Base-by-base conservation (phyloP, 73 alveolate species). In the Paramecium caudatum region DNA sequence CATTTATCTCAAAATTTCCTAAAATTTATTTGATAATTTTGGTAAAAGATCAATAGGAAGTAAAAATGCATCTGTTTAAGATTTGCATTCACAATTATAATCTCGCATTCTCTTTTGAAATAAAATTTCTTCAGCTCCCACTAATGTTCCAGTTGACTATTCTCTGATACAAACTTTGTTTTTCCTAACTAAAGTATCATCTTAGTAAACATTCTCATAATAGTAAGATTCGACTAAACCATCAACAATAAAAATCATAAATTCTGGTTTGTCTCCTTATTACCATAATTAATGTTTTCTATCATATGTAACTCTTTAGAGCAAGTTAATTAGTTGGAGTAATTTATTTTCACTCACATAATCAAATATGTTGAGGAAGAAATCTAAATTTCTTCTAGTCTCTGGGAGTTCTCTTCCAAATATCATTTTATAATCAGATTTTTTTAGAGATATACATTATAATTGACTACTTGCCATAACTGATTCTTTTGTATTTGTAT, bases 221-320 rank as follows among this genome's bases (percentile, higher is more conserved):
- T 55, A 43, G 30, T 55, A 55, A 4, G 80, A 27, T 55, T 55
- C 80, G 30, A 55, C 43, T 1, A 55, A 21, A 55, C 80, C 80
- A 0, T 55, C 80, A 55, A 55, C 30, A 4, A 55, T 17, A 55
- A 55, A 55, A 55, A 55, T 55, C 80, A 55, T 55, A 55, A 7
- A 55, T 55, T 55, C 30, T 55, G 80, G 80, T 55, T 55, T 43
- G 30, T 55, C 80, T 55, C 80, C 80, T 55, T 55, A 27, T 55
- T 55, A 27, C 80, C 80, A 55, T 55, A 55, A 55, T 23, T 23
- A 7, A 10, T 55, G 30, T 55, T 23, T 55, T 2, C 46, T 37
- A 27, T 55, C 80, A 55, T 10, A 55, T 1, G 41, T 5, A 10
- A 10, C 30, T 55, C 7, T 10, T 55, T 55, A 27, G 8, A 43